These are phyloP conservation scores for Ulvella scutata DNA, from an alignment of 139 green algal genomes.

Conservation along the genomic window DNA sequence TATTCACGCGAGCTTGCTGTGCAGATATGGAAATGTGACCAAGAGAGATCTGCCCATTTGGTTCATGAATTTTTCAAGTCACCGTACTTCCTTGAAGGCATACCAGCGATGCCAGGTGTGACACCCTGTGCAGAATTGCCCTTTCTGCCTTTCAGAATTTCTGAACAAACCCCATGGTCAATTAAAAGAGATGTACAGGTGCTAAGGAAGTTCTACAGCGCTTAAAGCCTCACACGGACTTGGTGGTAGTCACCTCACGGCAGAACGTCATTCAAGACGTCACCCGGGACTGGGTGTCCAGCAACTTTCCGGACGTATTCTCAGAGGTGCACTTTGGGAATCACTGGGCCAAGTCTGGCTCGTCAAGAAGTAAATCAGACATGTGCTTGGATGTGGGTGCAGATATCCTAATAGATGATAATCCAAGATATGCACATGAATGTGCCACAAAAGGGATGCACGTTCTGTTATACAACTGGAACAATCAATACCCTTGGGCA, in stretches of 20 bases:
- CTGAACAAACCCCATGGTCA: too few relatives aligned
- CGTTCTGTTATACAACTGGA: slow-evolving; percentile 87
- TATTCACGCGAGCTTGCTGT: neutral
- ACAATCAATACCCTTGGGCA: slow-evolving; percentile 72
- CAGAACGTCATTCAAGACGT: slow-evolving; percentile 80
- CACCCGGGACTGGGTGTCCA: slow-evolving; percentile 75
- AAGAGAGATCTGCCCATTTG: slow-evolving; percentile 63
- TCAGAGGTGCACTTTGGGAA: slow-evolving; percentile 89
- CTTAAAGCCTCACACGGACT: slow-evolving; percentile 37
- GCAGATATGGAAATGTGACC: slow-evolving; percentile 77
- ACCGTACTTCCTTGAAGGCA: slow-evolving; percentile 68
- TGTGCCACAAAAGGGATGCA: slow-evolving; percentile 69
- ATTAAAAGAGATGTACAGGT: slow-evolving; percentile 31
- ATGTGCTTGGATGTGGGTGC: slow-evolving; percentile 81
- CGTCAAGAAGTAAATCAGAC: slow-evolving; percentile 61
- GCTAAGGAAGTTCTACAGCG: slow-evolving; percentile 49
- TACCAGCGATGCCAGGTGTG: slow-evolving; percentile 70
- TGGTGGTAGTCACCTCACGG: slow-evolving; percentile 80
- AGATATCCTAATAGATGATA: slow-evolving; percentile 86
- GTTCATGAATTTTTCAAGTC: slow-evolving; percentile 93
- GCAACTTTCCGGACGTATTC: slow-evolving; percentile 61
- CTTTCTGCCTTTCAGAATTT: too few relatives aligned
- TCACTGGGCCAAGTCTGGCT: slow-evolving; percentile 79
- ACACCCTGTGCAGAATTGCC: too few relatives aligned
- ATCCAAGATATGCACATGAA: slow-evolving; percentile 77